Evolutionary conservation across 805 yeast genomes (phyloP).

Genomic region (Tetrapisispora phaffii): DNA sequence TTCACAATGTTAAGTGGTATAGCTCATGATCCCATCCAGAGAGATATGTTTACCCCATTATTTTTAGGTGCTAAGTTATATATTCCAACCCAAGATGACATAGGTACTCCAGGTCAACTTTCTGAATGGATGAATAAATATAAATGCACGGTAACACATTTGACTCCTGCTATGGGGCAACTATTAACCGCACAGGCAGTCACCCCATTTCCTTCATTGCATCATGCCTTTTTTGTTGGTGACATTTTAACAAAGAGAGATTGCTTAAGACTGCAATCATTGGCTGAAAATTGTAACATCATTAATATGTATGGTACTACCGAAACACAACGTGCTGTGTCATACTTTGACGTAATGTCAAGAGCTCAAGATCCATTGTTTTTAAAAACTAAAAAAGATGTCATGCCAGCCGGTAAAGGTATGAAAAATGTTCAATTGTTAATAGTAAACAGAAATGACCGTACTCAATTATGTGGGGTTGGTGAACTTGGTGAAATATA

Average conservation of each 20-base stretch:
- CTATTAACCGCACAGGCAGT: constrained; percentile 90
- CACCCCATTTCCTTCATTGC: constrained; percentile 72
- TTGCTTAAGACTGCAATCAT: constrained; percentile 81
- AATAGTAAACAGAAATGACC: constrained; percentile 85
- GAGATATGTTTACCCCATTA: constrained; percentile 97
- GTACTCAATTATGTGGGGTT: constrained; percentile 88
- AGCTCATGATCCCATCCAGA: constrained; percentile 98
- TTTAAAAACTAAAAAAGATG: constrained; percentile 78
- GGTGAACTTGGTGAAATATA: constrained; percentile 99
- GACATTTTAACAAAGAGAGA: constrained; percentile 96
- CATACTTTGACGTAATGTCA: constrained; percentile 81
- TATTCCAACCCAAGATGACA: constrained; percentile 94
- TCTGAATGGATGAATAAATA: constrained; percentile 95
- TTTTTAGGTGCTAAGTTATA: constrained; percentile 88
- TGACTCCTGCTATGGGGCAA: constrained; percentile 99
- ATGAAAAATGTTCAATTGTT: constrained; percentile 91
- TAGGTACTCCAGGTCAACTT: constrained; percentile 94
- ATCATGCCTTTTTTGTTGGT: constrained; percentile 97
- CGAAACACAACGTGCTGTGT: constrained; percentile 97
- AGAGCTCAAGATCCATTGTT: constrained; percentile 58
- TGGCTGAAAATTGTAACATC: constrained; percentile 81
- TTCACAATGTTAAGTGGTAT: constrained; percentile 98
- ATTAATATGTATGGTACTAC: constrained; percentile 99
- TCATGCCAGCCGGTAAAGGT: constrained; percentile 98
- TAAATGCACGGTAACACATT: constrained; percentile 90